Conservation (phyloP, 345 rosid genomes). For the Ailanthus altissimus region DNA sequence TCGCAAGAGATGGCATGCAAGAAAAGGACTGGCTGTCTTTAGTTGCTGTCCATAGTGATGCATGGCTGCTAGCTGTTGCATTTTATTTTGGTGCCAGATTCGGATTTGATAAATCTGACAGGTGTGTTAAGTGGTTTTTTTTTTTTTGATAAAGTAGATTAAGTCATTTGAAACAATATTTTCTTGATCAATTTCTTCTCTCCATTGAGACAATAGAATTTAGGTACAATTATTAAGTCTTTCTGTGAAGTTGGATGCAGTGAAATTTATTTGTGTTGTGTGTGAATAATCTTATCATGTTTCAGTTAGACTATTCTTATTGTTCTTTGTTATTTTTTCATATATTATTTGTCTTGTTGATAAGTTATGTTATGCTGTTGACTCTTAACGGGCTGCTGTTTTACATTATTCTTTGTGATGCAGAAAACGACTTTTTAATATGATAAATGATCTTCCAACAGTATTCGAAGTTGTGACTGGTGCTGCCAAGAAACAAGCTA, state of each 20-base stretch:
- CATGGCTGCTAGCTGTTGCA: conserved; percentile 91
- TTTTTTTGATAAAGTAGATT: conserved; percentile 30
- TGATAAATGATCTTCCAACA: conserved; percentile 72
- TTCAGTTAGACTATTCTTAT: background rate
- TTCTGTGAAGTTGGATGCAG: background rate
- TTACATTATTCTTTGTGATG: conserved; percentile 21
- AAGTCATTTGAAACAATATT: background rate
- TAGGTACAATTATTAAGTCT: background rate
- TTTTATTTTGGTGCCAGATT: conserved; percentile 91
- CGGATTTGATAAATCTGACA: conserved; percentile 87
- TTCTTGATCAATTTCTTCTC: background rate
- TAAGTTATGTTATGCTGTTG: background rate
- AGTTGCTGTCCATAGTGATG: conserved; percentile 79
- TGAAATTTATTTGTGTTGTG: background rate
- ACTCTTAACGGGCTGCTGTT: background rate
- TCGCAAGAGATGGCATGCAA: conserved; percentile 92
- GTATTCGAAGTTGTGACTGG: conserved; percentile 69
- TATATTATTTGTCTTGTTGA: background rate
- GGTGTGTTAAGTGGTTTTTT: conserved; percentile 43
- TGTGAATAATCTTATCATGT: background rate
- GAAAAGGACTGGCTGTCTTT: conserved; percentile 89
- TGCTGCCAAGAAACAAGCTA: conserved; percentile 45
- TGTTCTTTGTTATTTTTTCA: background rate
- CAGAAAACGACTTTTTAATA: conserved; percentile 67
- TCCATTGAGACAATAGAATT: background rate